Evolutionary conservation across 2,329 filamentous ascomycete genomes (phyloP).

Genomic region (Lachnellula occidentalis): DNA sequence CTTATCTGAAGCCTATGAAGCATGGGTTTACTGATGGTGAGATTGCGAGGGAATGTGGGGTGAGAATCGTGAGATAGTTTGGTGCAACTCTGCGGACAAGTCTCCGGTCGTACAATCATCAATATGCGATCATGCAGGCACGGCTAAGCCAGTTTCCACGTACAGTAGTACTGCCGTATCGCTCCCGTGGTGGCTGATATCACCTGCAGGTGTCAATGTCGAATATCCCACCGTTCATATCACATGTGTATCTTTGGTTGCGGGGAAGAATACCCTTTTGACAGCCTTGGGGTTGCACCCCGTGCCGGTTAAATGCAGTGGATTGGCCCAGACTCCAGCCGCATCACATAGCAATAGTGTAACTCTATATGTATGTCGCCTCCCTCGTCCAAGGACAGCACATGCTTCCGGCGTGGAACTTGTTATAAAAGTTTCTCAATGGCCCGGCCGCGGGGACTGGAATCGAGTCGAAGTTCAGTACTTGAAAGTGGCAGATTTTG

Average conservation of each 20-base stretch:
- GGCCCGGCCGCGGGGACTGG: no score
- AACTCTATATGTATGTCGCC: background rate
- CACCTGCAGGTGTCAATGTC: background rate
- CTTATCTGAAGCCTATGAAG: conserved; percentile 2
- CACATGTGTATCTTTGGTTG: background rate
- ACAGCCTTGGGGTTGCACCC: background rate
- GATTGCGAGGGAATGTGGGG: background rate
- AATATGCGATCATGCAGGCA: background rate
- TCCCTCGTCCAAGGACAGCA: background rate
- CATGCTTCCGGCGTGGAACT: background rate
- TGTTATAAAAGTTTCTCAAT: no score
- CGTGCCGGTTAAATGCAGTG: background rate
- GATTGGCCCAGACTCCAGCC: background rate
- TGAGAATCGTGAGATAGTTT: background rate
- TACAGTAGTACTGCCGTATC: background rate
- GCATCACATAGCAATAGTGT: background rate
- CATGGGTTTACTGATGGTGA: background rate
- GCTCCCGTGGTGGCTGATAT: background rate
- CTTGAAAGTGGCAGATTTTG: background rate
- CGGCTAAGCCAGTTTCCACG: background rate
- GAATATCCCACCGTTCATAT: background rate
- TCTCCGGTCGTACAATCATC: background rate
- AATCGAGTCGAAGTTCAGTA: background rate
- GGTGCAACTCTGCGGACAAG: background rate
- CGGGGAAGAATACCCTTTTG: background rate